Conservation (phyloP, 2,329 filamentous ascomycete genomes). For the Cordyceps pruinosa region DNA sequence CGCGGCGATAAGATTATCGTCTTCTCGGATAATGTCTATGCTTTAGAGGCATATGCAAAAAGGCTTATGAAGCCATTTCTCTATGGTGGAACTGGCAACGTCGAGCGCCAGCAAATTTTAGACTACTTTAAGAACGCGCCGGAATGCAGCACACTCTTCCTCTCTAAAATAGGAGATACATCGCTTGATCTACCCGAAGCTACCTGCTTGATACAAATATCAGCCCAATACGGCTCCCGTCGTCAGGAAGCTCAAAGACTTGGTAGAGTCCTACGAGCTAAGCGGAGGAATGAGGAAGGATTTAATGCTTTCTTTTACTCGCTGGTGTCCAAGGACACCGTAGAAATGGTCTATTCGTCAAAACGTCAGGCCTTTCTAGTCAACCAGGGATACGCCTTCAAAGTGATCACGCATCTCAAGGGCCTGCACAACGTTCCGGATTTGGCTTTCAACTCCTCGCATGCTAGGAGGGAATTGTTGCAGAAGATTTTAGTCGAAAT, state of each 20-base stretch:
- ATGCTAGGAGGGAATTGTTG: constrained; percentile 77
- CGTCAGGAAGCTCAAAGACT: constrained; percentile 93
- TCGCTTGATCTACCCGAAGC: constrained; percentile 96
- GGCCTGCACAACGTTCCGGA: too few relatives aligned
- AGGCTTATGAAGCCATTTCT: constrained; percentile 86
- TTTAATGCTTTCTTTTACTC: constrained; percentile 99
- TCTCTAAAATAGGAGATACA: constrained; percentile 96
- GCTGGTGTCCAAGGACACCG: constrained; percentile 91
- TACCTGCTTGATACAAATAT: constrained; percentile 94
- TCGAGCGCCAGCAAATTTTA: constrained; percentile 77
- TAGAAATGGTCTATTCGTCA: constrained; percentile 96
- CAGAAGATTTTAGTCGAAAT: constrained; percentile 86
- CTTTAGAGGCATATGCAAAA: constrained; percentile 75
- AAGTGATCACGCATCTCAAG: constrained; percentile 96
- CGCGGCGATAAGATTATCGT: constrained; percentile 97
- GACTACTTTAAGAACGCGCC: constrained; percentile 91
- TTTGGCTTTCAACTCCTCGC: too few relatives aligned
- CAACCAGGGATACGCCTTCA: constrained; percentile 97
- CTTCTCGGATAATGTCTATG: constrained; percentile 96
- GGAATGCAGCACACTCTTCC: constrained; percentile 87
- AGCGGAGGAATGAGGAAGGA: constrained; percentile 91
- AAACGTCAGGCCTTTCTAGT: constrained; percentile 96
- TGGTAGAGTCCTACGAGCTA: constrained; percentile 87
- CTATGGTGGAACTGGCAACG: constrained; percentile 79
- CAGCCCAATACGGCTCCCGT: constrained; percentile 92